Evolutionary conservation across 1,284 basidiomycete genomes (phyloP), one percentile per base, ranked within the genome.

Genomic region (Ustilago curta): DNA sequence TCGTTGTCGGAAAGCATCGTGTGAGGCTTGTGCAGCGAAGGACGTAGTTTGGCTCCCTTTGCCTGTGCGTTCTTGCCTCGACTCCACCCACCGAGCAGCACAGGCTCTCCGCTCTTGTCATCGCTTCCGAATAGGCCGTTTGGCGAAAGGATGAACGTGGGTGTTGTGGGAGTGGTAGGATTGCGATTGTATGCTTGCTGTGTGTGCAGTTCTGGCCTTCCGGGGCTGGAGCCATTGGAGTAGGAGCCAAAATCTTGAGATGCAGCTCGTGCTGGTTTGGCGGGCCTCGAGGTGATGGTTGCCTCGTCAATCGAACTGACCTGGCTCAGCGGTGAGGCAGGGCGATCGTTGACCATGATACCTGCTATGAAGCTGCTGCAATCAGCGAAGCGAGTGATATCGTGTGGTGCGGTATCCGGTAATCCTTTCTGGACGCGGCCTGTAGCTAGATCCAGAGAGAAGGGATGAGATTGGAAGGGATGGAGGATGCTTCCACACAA

Each of bases 11-110:
- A 70, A 16, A 63, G 60, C 40, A 70, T 25, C 14, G 35, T 47
- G 12, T 42, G 48, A 31, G 60, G 67, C 2, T 40, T 42, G 57
- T 59, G 40, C 3, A 70, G 59, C 25, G 67, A 70, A 8, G 67
- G 67, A 23, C 61, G 51, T 27, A 56, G 67, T 61, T 70, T 70
- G 11, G 53, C 25, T 2, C 42, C 43, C 39, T 56, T 57, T 40
- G 23, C 40, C 3, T 59, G 56, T 4, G 53, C 40, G 5, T 35
- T n/a, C 12, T 49, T 70, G 56, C 50, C 47, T 5, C 60, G 56
- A 37, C 47, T 59, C 67, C 60, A 70, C 43, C 57, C 67, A 18
- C 60, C 67, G 16, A 63, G 57, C 18, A 63, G 53, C 57, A 59
- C 59, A n/a, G 47, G 53, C n/a, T 59, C 59, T 39, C 52, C 58